Evolutionary conservation across 768 basidiomycete genomes (phyloP), one percentile per base, ranked within the genome.

Genomic region (Pleurotus ostreatus): DNA sequence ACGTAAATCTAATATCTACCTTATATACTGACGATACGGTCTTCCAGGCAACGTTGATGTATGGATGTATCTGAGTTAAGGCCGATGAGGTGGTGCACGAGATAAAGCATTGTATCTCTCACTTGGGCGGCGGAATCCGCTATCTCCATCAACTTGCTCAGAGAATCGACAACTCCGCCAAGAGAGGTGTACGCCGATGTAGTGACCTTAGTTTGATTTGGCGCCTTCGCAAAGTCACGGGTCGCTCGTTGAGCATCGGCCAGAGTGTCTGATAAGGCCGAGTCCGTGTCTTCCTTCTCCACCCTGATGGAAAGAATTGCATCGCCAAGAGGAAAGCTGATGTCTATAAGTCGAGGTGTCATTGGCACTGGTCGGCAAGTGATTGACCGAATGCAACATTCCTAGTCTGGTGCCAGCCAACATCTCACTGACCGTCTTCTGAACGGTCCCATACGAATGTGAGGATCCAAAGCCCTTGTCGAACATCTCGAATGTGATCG

Each of bases 51-150:
- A 56, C 13, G 12, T 22, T 49, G 11, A 43, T 46, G 25, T 59
- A 59, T 5, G 58, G 58, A 43, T 59, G 58, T 20, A 56, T 46
- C 58, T 59, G 26, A 11, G 12, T n/a, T n/a, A 25, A 47, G 46
- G 6, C 11, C 26, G 12, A 25, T 18, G 1, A 47, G 16, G 15
- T 7, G 6, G n/a, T 12, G 20, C 0, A 23, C 46, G 18, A 23
- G 8, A 34, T 11, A 34, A 9, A 3, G 1, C 0, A 34, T 34
- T 34, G 7, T 1, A 11, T 34, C 0, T 9, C 30, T 3, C 30
- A 47, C 46, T 4, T 25, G n/a, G 13, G 48, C 48, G 6, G 37
- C 13, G 16, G 48, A 49, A 26, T 49, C 48, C 11, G 30, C 48
- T 15, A 49, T 15, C 15, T 34, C 48, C 48, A 49, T 49, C 26